Conservation (phyloP, 768 basidiomycete species). For the Termitomyces sp. region DNA sequence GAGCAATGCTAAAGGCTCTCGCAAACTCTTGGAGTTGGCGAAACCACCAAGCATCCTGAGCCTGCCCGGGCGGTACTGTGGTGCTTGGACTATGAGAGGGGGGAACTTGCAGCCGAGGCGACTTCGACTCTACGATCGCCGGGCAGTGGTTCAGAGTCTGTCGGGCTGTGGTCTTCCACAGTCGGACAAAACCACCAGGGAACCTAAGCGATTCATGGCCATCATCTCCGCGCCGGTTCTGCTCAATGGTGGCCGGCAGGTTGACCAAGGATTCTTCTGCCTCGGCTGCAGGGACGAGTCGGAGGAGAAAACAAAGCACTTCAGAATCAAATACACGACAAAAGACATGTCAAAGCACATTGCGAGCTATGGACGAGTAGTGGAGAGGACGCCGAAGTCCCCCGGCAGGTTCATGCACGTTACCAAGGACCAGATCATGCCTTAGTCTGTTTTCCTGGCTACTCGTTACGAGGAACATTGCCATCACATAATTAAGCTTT, state of each 20-base stretch:
- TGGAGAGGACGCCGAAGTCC: not conserved
- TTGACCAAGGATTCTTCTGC: not conserved
- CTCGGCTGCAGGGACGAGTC: not conserved
- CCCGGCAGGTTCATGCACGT: not conserved
- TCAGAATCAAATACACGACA: not conserved
- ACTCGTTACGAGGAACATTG: not conserved
- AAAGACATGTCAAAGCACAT: not conserved
- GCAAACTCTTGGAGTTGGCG: not conserved
- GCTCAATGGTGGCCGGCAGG: not conserved
- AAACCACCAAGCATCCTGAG: not conserved
- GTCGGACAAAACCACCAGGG: not conserved
- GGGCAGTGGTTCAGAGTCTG: not conserved
- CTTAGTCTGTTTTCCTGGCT: not conserved
- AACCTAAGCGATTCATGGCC: not conserved
- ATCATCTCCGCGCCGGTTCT: no score
- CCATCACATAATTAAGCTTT: not conserved
- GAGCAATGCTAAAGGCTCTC: no score
- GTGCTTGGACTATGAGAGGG: not conserved
- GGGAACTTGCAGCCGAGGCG: not conserved
- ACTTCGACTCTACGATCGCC: not conserved
- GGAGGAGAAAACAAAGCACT: not conserved
- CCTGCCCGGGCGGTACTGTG: not conserved
- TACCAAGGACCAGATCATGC: not conserved
- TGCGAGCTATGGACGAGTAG: not conserved
- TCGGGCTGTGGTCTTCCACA: not conserved